Evolutionary conservation across 148 eudicot genomes (phyloP).

Genomic region (Cornus controversa): DNA sequence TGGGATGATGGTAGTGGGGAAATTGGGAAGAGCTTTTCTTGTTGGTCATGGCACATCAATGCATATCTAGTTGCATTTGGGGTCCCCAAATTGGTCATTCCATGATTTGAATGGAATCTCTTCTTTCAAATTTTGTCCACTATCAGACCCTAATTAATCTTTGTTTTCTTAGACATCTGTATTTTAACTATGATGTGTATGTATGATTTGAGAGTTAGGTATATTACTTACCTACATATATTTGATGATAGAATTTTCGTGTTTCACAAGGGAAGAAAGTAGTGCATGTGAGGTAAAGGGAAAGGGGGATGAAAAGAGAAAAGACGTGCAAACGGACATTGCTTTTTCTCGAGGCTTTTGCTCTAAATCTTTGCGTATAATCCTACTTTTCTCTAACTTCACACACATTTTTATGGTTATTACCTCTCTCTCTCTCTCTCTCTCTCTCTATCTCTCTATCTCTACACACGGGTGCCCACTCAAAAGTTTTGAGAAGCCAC

Average conservation of each 20-base stretch:
- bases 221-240: too few species aligned
- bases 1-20: conserved; percentile 18
- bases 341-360: neutral
- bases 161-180: neutral
- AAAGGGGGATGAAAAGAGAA: neutral
- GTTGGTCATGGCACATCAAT: conserved; percentile 12
- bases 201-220: too few species aligned
- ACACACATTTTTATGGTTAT: neutral
- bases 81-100: conserved; percentile 21
- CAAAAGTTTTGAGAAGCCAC: conserved; percentile 25
- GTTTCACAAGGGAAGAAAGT: neutral
- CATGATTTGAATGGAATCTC: conserved; percentile 26
- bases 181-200: neutral
- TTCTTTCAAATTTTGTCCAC: too few species aligned
- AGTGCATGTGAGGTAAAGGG: conserved; percentile 14
- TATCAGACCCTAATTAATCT: neutral
- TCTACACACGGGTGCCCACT: too few species aligned
- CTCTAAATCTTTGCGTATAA: conserved; percentile 5
- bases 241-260: neutral
- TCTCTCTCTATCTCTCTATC: too few species aligned
- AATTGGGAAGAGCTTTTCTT: conserved; percentile 4
- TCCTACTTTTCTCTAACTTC: neutral
- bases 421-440: neutral
- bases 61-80: conserved; percentile 9
- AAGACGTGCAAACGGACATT: conserved; percentile 9